Evolutionary conservation across 1,284 basidiomycete genomes (phyloP).

Genomic region (Apiotrichum siamense): DNA sequence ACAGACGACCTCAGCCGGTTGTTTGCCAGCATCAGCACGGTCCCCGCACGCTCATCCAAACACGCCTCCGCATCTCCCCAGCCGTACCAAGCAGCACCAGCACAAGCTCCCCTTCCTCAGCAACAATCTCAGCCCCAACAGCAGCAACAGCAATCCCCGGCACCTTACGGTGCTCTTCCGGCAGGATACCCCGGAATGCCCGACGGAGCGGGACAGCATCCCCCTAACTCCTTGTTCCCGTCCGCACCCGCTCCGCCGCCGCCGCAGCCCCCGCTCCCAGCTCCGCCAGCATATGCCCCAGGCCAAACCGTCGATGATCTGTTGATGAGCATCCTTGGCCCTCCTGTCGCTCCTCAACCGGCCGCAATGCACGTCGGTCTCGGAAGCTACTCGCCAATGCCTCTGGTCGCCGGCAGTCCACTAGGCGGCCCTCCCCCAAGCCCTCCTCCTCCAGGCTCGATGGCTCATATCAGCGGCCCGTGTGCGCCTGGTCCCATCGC

Average conservation of each 20-base stretch:
- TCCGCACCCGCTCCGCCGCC: background rate
- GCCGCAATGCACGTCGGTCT: background rate
- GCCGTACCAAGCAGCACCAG: background rate
- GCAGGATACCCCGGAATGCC: too few species aligned
- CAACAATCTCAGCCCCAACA: background rate
- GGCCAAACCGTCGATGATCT: slow-evolving; percentile 42
- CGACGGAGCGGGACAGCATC: too few species aligned
- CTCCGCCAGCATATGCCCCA: slow-evolving; percentile 15
- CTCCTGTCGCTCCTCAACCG: background rate
- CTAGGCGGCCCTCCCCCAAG: background rate
- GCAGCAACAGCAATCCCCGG: background rate
- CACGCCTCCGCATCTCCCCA: background rate
- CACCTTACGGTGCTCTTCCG: too few species aligned
- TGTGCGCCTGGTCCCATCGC: background rate
- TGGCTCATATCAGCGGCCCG: background rate
- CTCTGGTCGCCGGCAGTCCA: background rate
- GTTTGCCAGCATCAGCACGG: slow-evolving; percentile 31
- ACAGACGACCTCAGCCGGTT: slow-evolving; percentile 33
- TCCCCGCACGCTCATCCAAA: slow-evolving; percentile 1
- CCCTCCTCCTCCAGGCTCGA: background rate
- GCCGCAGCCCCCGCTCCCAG: background rate
- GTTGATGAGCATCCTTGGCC: slow-evolving; percentile 34
- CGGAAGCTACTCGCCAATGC: background rate
- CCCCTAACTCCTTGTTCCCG: too few species aligned
- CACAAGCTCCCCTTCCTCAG: background rate